These are phyloP conservation scores for Globisporangium carolinianum DNA, from an alignment of 352 stramenopile genomes.

Conservation along the genomic window DNA sequence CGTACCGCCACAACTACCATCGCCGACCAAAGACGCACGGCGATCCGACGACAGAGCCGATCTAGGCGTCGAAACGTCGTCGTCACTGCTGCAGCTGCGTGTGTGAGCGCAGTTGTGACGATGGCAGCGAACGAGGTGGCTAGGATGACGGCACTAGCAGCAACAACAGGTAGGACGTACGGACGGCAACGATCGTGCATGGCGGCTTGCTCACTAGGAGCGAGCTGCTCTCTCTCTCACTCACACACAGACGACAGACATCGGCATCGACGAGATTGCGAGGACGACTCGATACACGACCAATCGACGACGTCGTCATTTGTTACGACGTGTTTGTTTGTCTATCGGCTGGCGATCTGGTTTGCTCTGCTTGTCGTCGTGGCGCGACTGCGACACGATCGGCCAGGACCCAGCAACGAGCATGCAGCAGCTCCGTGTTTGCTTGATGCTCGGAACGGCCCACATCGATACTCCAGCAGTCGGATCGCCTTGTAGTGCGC, in stretches of 20 bases:
- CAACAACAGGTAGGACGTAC: conserved; percentile 17
- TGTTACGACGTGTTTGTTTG: no score
- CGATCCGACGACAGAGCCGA: conserved; percentile 12
- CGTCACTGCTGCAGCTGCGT: not conserved
- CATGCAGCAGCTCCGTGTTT: no score
- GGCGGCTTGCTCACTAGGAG: conserved; percentile 14
- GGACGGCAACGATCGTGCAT: conserved; percentile 6
- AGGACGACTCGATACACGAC: not conserved
- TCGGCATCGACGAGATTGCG: not conserved
- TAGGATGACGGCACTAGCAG: not conserved
- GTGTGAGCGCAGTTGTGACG: not conserved
- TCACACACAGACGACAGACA: not conserved
- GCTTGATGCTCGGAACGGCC: no score
- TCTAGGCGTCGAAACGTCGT: not conserved
- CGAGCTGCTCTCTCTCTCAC: conserved; percentile 4
- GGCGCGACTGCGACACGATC: no score
- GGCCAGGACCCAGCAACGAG: no score
- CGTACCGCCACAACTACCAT: conserved; percentile 23
- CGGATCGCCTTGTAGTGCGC: no score
- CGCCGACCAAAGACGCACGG: conserved; percentile 14
- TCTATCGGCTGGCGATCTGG: no score
- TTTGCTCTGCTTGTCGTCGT: no score
- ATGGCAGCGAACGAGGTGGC: not conserved
- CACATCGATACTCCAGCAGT: no score
- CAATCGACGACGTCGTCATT: no score